Percentiles rank a stretch among this genome's conserved stretches.
Conservation (phyloP, 148 eudicot species). For the Vaccinium macrocarpon region DNA sequence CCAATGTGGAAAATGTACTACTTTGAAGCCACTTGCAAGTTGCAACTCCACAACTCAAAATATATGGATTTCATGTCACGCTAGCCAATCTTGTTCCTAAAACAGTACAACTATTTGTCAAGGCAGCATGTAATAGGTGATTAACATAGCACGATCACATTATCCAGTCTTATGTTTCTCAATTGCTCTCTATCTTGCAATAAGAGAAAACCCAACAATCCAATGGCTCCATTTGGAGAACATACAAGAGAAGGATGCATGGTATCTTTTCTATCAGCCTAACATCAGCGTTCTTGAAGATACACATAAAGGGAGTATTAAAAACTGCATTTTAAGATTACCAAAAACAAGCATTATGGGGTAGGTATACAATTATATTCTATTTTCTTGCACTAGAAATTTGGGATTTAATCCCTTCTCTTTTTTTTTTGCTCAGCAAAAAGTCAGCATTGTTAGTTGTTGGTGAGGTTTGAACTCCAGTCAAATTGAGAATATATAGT, state of each 20-base stretch:
- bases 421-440: too few relatives aligned
- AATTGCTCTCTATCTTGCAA: neutral
- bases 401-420: too few relatives aligned
- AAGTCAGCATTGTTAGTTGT: too few relatives aligned
- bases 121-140: neutral
- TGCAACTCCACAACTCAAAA: neutral
- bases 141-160: neutral
- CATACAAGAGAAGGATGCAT: neutral
- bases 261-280: neutral
- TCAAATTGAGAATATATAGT: too few relatives aligned
- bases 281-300: neutral
- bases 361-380: neutral
- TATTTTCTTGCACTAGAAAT: neutral
- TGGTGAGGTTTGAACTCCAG: too few relatives aligned
- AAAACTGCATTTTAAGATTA: neutral
- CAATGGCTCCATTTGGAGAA: neutral
- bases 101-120: neutral
- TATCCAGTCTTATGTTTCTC: neutral
- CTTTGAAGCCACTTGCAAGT: neutral
- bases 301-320: neutral
- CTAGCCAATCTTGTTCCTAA: neutral
- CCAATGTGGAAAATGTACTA: neutral
- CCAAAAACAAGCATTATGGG: neutral
- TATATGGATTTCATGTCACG: too few relatives aligned
- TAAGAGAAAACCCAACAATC: neutral